phyloP scores from a whole-genome alignment of 257 asterid genomes.

The Nicotiana benthamiana region DNA sequence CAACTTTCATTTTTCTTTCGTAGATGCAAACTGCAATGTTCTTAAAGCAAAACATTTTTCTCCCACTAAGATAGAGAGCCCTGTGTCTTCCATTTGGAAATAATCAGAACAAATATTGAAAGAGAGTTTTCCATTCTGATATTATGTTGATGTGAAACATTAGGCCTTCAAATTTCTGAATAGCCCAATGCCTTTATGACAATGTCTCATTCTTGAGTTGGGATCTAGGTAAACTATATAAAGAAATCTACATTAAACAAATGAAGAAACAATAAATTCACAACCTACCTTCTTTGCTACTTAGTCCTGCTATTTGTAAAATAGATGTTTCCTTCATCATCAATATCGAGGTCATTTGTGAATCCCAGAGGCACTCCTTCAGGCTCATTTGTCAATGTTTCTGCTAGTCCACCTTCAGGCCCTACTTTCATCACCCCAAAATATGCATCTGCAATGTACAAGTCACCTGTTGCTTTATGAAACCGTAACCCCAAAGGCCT shows the following conservation, averaged over 20 bases:
- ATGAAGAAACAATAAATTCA: not conserved
- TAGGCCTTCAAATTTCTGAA: not conserved
- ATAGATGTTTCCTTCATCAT: constrained; percentile 71
- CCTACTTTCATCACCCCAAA: constrained; percentile 94
- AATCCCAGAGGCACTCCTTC: constrained; percentile 80
- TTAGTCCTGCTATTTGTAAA: constrained; percentile 88
- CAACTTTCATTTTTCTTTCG: not conserved
- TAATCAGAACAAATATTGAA: not conserved
- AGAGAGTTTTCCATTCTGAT: not conserved
- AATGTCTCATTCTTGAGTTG: not conserved
- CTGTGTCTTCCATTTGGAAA: not conserved
- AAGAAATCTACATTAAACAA: not conserved
- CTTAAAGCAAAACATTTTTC: not conserved
- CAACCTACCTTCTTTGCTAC: constrained; percentile 59
- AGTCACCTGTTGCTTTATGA: constrained; percentile 61
- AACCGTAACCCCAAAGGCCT: constrained; percentile 89
- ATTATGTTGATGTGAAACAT: not conserved
- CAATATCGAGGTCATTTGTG: constrained; percentile 81
- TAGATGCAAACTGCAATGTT: not conserved
- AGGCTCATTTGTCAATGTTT: constrained; percentile 54
- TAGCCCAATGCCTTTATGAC: not conserved
- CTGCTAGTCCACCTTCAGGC: constrained; percentile 87
- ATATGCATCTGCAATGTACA: constrained; percentile 94
- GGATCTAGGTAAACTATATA: not conserved
- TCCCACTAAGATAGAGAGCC: not conserved